Base-by-base conservation (phyloP, 257 asterid genomes). In the Perilla frutescens region DNA sequence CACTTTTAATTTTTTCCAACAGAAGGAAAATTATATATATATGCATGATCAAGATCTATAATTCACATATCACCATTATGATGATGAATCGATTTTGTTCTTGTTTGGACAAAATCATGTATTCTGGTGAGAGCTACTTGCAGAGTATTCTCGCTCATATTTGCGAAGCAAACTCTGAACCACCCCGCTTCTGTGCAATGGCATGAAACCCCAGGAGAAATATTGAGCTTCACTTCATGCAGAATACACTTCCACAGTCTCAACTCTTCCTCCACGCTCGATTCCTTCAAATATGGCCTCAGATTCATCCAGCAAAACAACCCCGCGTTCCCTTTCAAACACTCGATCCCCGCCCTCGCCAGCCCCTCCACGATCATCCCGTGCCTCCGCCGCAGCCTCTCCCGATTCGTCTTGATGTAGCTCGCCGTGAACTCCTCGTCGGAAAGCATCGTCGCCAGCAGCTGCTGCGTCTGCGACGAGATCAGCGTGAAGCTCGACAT, bases 401-500 rank as follows among this genome's bases (percentile, higher is more conserved):
- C 76, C 0, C 90, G 66, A 7, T 86, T 86, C 3, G 56, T 72
- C 13, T 34, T 61, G 2, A 86, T 69, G 48, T 86, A 86, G 0
- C 45, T 77, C 15, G 70, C 74, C 2, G 86, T 79, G 34, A 86
- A 86, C 0, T 5, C 7, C 37, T 20, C 68, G 48, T 86, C 88
- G 0, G 86, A 81, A 11, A 86, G 86, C 90, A 86, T 86, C 0
- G 84, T 47, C 0, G 87, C 88, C 26, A 86, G 48, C 0, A 86
- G 84, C 44, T 85, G 86, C 57, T 85, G 90, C 11, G 90, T 85
- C 62, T 85, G 90, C 1, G 90, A 85, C 0, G 87, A 83, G 39
- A 85, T 83, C 37, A 85, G 57, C 0, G 90, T 85, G 76, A 85
- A 85, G 70, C 90, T 85, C 70, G 90, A 85, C 90, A 85, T 85